Evolutionary conservation across 1,284 basidiomycete genomes (phyloP).

Genomic region (Sporisorium scitamineum): DNA sequence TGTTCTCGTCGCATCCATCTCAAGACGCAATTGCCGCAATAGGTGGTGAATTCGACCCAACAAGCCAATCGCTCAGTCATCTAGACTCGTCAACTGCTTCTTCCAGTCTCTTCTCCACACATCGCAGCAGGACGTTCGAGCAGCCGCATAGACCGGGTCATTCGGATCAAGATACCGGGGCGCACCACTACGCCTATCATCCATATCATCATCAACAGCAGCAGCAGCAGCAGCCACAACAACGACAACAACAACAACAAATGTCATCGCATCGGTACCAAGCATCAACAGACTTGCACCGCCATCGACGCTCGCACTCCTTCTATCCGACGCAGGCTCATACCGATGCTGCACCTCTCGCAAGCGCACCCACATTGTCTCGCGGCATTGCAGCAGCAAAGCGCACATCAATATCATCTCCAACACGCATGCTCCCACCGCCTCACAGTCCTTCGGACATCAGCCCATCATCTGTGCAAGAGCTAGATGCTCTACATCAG

Average conservation of each 20-base stretch:
- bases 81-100: not conserved
- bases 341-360: not conserved
- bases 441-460: conserved; percentile 19
- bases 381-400: not conserved
- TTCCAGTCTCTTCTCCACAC: not conserved
- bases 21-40: not conserved
- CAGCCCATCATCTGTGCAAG: conserved; percentile 16
- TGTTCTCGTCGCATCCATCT: not conserved
- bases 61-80: not conserved
- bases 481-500: not conserved
- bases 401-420: conserved; percentile 12
- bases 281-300: not conserved
- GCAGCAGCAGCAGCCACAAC: not conserved
- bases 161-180: not conserved
- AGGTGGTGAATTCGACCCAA: not conserved
- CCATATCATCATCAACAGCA: conserved; percentile 12
- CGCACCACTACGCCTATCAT: conserved; percentile 3
- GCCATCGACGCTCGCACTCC: conserved; percentile 15
- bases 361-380: not conserved
- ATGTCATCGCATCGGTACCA: conserved; percentile 14
- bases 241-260: not conserved
- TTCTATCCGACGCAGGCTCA: conserved; percentile 3
- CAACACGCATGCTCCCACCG: conserved; percentile 9
- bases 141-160: not conserved
- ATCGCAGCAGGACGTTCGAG: conserved; percentile 7